These are phyloP conservation scores for Talaromyces sp. DNA, from an alignment of 2,329 filamentous ascomycete species.

Conservation along the genomic window DNA sequence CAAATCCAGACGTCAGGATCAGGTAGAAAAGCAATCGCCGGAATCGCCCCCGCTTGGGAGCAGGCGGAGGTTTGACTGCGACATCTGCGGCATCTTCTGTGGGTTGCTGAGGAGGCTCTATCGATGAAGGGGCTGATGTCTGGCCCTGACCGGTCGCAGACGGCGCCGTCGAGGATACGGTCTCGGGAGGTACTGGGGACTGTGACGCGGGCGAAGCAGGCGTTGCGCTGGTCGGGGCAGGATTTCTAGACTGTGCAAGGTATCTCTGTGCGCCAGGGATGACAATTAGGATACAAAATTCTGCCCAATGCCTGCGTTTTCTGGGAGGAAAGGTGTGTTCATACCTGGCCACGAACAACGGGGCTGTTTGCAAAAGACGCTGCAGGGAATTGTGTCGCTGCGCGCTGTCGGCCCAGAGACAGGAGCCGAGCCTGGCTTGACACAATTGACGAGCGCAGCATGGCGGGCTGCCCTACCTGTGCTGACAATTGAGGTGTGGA, in stretches of 20 bases:
- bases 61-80: constrained; percentile 33
- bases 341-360: constrained; percentile 35
- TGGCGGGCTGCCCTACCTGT: constrained; percentile 43
- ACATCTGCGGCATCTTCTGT: constrained; percentile 24
- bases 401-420: constrained; percentile 31
- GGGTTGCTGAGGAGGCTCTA: constrained; percentile 20
- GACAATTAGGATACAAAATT: neutral
- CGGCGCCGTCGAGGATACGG: constrained; percentile 42
- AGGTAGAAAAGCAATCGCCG: constrained; percentile 73
- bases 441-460: constrained; percentile 52
- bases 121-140: constrained; percentile 30
- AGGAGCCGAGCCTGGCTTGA: constrained; percentile 41
- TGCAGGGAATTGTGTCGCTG: constrained; percentile 39
- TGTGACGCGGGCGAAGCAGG: constrained; percentile 40
- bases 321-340: constrained; percentile 11
- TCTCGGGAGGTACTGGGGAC: constrained; percentile 45
- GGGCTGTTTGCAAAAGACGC: constrained; percentile 32
- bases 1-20: constrained; percentile 67
- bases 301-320: neutral
- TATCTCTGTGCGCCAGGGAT: constrained; percentile 35
- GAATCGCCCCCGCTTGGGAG: constrained; percentile 62
- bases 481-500: constrained; percentile 18
- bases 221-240: constrained; percentile 30
- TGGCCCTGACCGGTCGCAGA: constrained; percentile 31
- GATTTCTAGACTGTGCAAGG: constrained; percentile 46